phyloP scores from a whole-genome alignment of 257 asterid species.

The Solanum gandarillasii region DNA sequence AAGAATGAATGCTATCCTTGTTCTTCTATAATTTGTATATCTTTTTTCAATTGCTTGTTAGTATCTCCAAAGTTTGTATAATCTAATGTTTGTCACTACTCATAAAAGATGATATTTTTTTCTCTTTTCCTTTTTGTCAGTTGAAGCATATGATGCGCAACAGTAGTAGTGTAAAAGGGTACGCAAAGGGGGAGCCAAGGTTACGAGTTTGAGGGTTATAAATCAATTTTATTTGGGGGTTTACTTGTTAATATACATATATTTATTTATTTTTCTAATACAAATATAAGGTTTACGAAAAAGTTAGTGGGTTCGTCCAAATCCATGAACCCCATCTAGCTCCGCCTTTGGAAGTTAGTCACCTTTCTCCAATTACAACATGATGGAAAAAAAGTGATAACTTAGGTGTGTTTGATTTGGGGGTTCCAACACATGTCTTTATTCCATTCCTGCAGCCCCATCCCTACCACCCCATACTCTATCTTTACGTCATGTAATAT shows the following conservation, averaged over 20 bases:
- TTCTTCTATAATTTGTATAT: background rate
- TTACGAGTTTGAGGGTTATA: rapidly evolving
- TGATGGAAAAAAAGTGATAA: background rate
- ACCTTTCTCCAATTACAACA: background rate
- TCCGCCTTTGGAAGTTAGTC: rapidly evolving
- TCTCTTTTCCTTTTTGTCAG: background rate
- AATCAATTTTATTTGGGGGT: rapidly evolving
- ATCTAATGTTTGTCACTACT: background rate
- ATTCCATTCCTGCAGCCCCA: background rate
- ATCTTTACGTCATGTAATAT: too few species aligned
- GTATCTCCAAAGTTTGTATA: background rate
- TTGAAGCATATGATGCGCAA: background rate
- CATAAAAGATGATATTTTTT: background rate
- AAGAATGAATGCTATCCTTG: background rate
- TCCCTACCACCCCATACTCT: background rate
- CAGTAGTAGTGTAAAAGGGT: background rate
- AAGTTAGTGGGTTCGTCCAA: rapidly evolving
- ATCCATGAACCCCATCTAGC: too few species aligned
- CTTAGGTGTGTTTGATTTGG: background rate
- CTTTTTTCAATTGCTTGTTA: background rate
- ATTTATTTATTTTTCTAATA: too few species aligned
- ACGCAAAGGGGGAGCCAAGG: too few species aligned
- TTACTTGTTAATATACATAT: too few species aligned
- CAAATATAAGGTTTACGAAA: rapidly evolving
- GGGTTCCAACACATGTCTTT: background rate